Percentiles rank a stretch among this genome's conserved stretches.
These are phyloP conservation scores for Backusella liffmaniae DNA, from an alignment of 192 early-diverging fungal genomes.

Conservation along the genomic window DNA sequence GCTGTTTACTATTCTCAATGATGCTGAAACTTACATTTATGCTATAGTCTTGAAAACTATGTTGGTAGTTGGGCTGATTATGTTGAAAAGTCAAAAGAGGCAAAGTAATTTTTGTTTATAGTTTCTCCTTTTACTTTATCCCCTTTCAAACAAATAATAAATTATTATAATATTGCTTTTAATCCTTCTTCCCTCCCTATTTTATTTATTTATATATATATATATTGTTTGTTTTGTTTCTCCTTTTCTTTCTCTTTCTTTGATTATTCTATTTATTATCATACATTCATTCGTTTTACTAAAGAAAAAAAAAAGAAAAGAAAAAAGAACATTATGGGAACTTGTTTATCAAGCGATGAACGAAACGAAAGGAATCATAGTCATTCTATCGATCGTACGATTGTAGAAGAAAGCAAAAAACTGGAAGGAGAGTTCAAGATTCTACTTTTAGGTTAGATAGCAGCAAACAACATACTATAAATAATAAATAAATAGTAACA, in stretches of 20 bases:
- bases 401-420: constrained; percentile 60
- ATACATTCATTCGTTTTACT: neutral
- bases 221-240: neutral
- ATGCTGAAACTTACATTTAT: neutral
- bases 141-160: constrained; percentile 6
- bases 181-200: neutral
- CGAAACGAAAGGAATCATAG: constrained; percentile 48
- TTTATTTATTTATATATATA: neutral
- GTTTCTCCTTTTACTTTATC: constrained; percentile 9
- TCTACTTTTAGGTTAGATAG: constrained; percentile 58
- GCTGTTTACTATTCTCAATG: neutral
- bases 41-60: constrained; percentile 43
- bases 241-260: neutral
- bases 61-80: constrained; percentile 52
- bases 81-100: constrained; percentile 38
- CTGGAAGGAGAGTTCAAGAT: constrained; percentile 75
- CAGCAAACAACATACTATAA: neutral
- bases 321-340: constrained; percentile 48
- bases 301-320: neutral
- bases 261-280: neutral
- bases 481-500: neutral
- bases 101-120: neutral
- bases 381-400: constrained; percentile 56
- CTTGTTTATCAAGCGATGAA: constrained; percentile 68
- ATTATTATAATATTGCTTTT: constrained; percentile 14